phyloP scores from a whole-genome alignment of 2,329 filamentous ascomycete species.

The Apiospora sp. region DNA sequence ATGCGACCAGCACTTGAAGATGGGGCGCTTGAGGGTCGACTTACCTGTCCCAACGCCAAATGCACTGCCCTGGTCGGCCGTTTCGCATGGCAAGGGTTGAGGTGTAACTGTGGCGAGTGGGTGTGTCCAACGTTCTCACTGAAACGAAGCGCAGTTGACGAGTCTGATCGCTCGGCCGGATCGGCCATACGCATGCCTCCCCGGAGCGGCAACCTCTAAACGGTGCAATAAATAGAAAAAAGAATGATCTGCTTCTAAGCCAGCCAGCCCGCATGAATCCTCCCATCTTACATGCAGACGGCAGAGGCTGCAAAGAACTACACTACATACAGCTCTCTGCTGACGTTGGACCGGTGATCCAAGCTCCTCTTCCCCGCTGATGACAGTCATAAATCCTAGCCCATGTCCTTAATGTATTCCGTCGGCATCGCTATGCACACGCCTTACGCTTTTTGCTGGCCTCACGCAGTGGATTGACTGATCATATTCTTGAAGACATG shows the following conservation, averaged over 20 bases:
- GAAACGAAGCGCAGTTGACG: constrained; percentile 83
- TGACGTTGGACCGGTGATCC: constrained; percentile 27
- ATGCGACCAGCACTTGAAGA: constrained; percentile 86
- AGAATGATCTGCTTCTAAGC: constrained; percentile 11
- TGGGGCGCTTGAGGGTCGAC: constrained; percentile 81
- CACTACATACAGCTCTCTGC: constrained; percentile 15
- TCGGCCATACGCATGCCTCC: constrained; percentile 63
- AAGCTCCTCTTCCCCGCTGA: constrained; percentile 22
- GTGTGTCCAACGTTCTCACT: constrained; percentile 90
- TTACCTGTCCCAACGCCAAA: constrained; percentile 80
- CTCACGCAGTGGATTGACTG: neutral
- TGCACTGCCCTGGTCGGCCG: constrained; percentile 88
- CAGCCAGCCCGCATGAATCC: neutral
- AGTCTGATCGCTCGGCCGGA: constrained; percentile 47
- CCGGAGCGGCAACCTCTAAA: constrained; percentile 50
- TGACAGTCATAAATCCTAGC: neutral
- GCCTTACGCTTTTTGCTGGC: neutral
- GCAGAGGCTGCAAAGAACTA: constrained; percentile 22
- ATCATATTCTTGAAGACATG: neutral
- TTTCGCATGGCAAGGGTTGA: constrained; percentile 96
- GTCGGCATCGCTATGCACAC: neutral
- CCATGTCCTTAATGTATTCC: neutral
- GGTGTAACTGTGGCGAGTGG: constrained; percentile 91
- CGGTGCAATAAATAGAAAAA: constrained; percentile 25
- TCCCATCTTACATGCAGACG: constrained; percentile 17